Conservation (phyloP, 2,329 filamentous ascomycete species). For the Anisogramma anomala region DNA sequence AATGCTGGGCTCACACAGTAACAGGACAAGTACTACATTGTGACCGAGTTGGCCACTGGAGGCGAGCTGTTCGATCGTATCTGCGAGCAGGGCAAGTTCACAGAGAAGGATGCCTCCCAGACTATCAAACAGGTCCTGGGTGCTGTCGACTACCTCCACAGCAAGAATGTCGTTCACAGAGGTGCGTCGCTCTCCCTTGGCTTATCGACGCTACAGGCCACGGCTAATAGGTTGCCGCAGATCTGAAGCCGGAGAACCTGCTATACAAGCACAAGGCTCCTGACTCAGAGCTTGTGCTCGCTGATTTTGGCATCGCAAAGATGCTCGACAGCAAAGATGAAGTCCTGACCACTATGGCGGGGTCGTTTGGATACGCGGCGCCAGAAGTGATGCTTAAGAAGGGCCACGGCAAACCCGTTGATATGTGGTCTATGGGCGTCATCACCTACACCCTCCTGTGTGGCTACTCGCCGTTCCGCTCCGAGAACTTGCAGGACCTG, state of each 20-base stretch:
- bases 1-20: conserved; percentile 10
- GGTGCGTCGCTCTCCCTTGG: conserved; percentile 37
- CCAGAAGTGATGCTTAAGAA: conserved; percentile 98
- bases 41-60: conserved; percentile 89
- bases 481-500: conserved; percentile 82
- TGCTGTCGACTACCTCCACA: conserved; percentile 88
- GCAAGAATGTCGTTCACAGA: conserved; percentile 91
- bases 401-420: conserved; percentile 93
- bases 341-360: conserved; percentile 94
- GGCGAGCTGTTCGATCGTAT: conserved; percentile 97
- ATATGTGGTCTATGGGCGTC: conserved; percentile 98
- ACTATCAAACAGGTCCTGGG: conserved; percentile 90
- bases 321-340: conserved; percentile 86
- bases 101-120: conserved; percentile 92
- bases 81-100: conserved; percentile 95
- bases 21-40: conserved; percentile 98
- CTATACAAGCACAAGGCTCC: conserved; percentile 73
- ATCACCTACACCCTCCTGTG: conserved; percentile 98
- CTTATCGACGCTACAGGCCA: neutral
- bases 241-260: conserved; percentile 95
- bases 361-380: conserved; percentile 94
- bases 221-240: conserved; percentile 33
- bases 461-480: conserved; percentile 95
- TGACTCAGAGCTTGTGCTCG: conserved; percentile 78
- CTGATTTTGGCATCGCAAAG: conserved; percentile 97